These are phyloP conservation scores for Didymellaceae sp. DNA, from an alignment of 2,329 filamentous ascomycete genomes.

Conservation along the genomic window DNA sequence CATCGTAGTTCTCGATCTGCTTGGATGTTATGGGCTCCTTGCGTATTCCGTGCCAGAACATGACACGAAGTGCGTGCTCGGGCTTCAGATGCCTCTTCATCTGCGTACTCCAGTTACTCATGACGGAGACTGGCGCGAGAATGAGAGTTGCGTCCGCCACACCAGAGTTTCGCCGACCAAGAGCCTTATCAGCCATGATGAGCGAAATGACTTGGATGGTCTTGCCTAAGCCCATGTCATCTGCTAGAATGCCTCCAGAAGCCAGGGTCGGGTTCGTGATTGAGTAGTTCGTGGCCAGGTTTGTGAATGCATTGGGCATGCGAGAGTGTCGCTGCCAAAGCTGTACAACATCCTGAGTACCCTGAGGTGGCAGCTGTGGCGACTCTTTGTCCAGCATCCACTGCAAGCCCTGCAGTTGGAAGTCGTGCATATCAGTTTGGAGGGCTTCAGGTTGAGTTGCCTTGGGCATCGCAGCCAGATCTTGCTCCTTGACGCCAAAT, in stretches of 20 bases:
- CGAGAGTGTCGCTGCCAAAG: constrained; percentile 70
- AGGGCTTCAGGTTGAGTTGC: constrained; percentile 71
- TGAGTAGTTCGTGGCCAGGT: constrained; percentile 75
- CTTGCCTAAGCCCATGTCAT: constrained; percentile 93
- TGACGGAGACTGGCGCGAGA: constrained; percentile 80
- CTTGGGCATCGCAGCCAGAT: constrained; percentile 74
- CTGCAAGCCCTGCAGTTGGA: constrained; percentile 77
- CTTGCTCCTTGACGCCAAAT: constrained; percentile 73
- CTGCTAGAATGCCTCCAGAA: constrained; percentile 83
- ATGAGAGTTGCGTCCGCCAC: constrained; percentile 71
- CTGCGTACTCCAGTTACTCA: constrained; percentile 90
- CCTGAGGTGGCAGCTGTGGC: constrained; percentile 66
- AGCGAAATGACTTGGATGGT: constrained; percentile 85
- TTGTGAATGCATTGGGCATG: constrained; percentile 61
- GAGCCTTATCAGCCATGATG: constrained; percentile 65
- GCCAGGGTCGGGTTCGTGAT: constrained; percentile 68
- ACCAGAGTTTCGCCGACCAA: constrained; percentile 27
- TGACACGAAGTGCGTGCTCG: constrained; percentile 68
- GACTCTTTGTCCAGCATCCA: constrained; percentile 83
- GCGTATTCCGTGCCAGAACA: constrained; percentile 74
- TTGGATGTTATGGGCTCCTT: constrained; percentile 57
- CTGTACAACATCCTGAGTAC: constrained; percentile 70
- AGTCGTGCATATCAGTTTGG: constrained; percentile 73
- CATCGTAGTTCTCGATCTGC: constrained; percentile 70
- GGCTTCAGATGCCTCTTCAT: constrained; percentile 73